Evolutionary conservation across 2,329 filamentous ascomycete genomes (phyloP), one percentile per base, ranked within the genome.

Genomic region (Rhynchosporium agropyri): DNA sequence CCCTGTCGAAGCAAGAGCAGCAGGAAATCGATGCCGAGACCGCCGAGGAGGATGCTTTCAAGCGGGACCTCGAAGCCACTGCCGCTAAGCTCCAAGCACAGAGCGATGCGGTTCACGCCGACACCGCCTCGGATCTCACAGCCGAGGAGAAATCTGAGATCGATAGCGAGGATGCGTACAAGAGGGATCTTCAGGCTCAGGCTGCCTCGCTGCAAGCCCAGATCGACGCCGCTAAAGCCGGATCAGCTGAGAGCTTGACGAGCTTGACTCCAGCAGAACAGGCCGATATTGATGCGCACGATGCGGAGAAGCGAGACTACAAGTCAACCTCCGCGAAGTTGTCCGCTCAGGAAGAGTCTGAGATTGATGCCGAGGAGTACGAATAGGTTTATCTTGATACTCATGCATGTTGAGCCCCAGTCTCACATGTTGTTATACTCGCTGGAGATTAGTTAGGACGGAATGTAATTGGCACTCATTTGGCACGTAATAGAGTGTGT

Each of bases 31-130:
- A 58, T 8, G 55, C 13, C 20, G 55, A 58, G 55, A 48, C 28
- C 13, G 55, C 55, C 6, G 43, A 36, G 55, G 55, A 58, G 55
- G 55, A 58, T 20, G 55, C 53, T 15, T 28, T 33, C 15, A 58
- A 58, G 28, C 40, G 55, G 20, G 55, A 58, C 15, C 55, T 48
- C 28, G 26, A 58, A 26, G 20, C 42, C 15, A 29, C 36, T 13
- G 55, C 26, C 2, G 55, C 55, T 36, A 42, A 40, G n/a, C 51
- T 58, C 15, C 55, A 58, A 8, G 55, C 55, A 10, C 51, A 54
- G 28, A 54, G 51, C 36, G 51, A 54, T 15, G 51, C 51, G 28
- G 33, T 12, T 26, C 51, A 54, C 28, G 36, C 51, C 12, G 51
- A 36, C 10, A 36, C 38, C 2, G 8, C 51, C 3, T 33, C 38